Conservation (phyloP, 192 early-diverging fungal species). For the Paraglomus occultum region DNA sequence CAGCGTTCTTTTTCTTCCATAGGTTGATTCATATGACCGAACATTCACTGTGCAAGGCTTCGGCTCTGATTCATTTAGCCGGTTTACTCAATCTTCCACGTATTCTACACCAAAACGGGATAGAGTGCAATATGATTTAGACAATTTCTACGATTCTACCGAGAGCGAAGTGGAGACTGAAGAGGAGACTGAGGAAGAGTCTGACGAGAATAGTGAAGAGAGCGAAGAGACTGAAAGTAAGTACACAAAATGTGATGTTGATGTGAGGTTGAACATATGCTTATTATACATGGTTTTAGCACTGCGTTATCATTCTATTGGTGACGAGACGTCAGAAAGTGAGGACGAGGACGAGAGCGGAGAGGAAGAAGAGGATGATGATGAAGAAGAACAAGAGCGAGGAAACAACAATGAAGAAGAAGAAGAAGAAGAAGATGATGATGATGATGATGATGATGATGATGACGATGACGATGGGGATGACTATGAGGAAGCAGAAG, state of each 20-base stretch:
- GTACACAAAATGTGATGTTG: background rate
- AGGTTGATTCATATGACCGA: slow-evolving; percentile 19
- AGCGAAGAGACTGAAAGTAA: background rate
- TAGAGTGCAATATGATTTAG: slow-evolving; percentile 40
- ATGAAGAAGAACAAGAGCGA: slow-evolving; percentile 33
- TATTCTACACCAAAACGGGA: slow-evolving; percentile 35
- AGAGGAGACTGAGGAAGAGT: slow-evolving; percentile 35
- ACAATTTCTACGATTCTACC: slow-evolving; percentile 37
- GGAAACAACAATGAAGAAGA: slow-evolving; percentile 6
- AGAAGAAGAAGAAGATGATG: background rate
- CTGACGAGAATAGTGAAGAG: slow-evolving; percentile 32
- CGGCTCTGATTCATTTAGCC: slow-evolving; percentile 43
- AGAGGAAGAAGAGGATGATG: slow-evolving; percentile 39
- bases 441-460: background rate
- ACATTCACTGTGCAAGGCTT: slow-evolving; percentile 33
- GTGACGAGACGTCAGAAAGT: slow-evolving; percentile 29
- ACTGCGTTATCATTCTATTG: slow-evolving; percentile 23
- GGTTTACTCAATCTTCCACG: slow-evolving; percentile 10
- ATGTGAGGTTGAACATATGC: background rate
- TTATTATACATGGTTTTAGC: background rate
- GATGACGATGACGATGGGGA: slow-evolving; percentile 26
- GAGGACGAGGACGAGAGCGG: slow-evolving; percentile 32
- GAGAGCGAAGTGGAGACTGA: slow-evolving; percentile 42
- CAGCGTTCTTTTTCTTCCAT: slow-evolving; percentile 28
- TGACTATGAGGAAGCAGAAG: slow-evolving; percentile 32